Evolutionary conservation across 306 rosid species (phyloP).

Genomic region (Rosa lucieae): DNA sequence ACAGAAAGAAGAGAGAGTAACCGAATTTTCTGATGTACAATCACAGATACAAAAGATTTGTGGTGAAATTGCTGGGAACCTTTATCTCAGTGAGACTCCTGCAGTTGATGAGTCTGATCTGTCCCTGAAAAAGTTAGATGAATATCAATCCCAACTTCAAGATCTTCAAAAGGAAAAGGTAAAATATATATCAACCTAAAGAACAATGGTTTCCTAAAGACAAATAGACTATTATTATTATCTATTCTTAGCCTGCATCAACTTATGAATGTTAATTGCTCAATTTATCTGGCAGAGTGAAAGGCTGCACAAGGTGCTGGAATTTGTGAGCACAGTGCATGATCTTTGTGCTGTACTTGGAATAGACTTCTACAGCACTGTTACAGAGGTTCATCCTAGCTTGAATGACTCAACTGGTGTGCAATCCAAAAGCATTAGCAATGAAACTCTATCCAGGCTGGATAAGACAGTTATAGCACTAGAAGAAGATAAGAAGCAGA

Average conservation of each 20-base stretch:
- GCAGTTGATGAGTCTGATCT: slow-evolving; percentile 77
- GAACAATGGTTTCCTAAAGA: slow-evolving; percentile 18
- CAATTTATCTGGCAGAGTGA: slow-evolving; percentile 63
- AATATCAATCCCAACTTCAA: slow-evolving; percentile 85
- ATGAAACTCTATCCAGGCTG: slow-evolving; percentile 81
- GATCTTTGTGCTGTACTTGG: slow-evolving; percentile 98
- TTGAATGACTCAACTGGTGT: slow-evolving; percentile 83
- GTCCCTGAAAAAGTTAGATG: slow-evolving; percentile 81
- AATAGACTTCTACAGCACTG: slow-evolving; percentile 91
- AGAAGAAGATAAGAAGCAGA: slow-evolving; percentile 78
- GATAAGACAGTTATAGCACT: slow-evolving; percentile 72
- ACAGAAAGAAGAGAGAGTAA: slow-evolving; percentile 89
- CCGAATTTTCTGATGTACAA: slow-evolving; percentile 84
- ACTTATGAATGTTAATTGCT: slow-evolving; percentile 27
- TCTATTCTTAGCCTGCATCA: slow-evolving; percentile 10
- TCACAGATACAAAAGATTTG: slow-evolving; percentile 89
- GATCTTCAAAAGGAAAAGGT: slow-evolving; percentile 99
- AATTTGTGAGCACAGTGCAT: slow-evolving; percentile 82
- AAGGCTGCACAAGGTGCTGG: slow-evolving; percentile 85
- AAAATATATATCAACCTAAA: slow-evolving; percentile 19
- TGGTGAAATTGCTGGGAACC: slow-evolving; percentile 85
- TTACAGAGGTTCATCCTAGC: slow-evolving; percentile 97
- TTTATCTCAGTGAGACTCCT: slow-evolving; percentile 52
- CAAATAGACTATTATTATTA: slow-evolving; percentile 6
- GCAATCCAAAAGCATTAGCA: slow-evolving; percentile 96